Conservation (phyloP, 768 basidiomycete genomes). For the Leccinum fibrillosum region DNA sequence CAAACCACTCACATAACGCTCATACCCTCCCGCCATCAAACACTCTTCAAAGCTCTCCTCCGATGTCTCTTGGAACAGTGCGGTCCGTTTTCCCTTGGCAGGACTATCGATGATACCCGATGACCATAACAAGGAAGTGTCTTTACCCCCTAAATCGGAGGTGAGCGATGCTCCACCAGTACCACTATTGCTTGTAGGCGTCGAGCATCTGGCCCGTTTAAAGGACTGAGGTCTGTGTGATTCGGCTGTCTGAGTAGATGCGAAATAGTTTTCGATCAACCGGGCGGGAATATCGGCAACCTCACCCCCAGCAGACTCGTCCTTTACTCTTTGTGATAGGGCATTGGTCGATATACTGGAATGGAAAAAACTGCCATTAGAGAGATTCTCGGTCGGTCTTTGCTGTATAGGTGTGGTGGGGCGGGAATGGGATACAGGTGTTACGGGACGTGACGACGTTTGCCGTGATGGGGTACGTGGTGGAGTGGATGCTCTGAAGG, state of each 20-base stretch:
- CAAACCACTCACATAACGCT: constrained; percentile 55
- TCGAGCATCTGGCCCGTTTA: constrained; percentile 51
- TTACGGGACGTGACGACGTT: constrained; percentile 12
- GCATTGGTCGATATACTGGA: neutral
- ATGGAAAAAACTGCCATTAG: neutral
- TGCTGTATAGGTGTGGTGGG: constrained; percentile 12
- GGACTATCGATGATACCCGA: constrained; percentile 67
- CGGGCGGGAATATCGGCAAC: constrained; percentile 58
- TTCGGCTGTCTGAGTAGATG: constrained; percentile 53
- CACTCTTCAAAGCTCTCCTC: constrained; percentile 86
- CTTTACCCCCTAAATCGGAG: constrained; percentile 11
- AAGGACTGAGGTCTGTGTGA: constrained; percentile 70
- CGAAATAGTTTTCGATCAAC: constrained; percentile 47
- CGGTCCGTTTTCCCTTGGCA: constrained; percentile 66
- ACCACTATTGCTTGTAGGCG: constrained; percentile 32
- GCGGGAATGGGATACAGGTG: constrained; percentile 10
- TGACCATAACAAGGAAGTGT: constrained; percentile 20
- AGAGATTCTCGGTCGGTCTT: neutral
- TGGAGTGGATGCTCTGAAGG: constrained; percentile 17
- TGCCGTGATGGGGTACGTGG: constrained; percentile 15
- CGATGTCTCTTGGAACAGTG: constrained; percentile 77
- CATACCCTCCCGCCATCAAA: constrained; percentile 79
- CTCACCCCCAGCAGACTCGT: constrained; percentile 49
- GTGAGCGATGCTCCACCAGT: constrained; percentile 6
- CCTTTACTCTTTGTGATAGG: constrained; percentile 2